Base-by-base conservation (phyloP, 2,329 filamentous ascomycete species). In the Aspergillus udagawae region DNA sequence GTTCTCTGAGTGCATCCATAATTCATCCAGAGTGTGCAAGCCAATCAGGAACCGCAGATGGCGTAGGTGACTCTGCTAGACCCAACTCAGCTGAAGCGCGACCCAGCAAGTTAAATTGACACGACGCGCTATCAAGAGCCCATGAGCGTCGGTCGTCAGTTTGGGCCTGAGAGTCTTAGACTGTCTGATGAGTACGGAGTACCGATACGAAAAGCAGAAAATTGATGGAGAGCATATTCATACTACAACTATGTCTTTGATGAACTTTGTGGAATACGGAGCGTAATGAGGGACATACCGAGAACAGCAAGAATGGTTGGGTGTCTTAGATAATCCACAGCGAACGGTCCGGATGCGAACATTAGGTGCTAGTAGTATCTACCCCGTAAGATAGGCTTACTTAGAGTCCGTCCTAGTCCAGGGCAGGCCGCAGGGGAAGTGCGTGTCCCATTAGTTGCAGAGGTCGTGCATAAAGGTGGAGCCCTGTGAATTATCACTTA, bases 21-120 rank as follows among this genome's bases (percentile, higher is more conserved):
- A 38, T 7, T 38, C 12, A 14, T 27, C 44, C 21, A 21, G 8
- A 7, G 10, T 23, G 20, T 3, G 1, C 3, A 9, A 23, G 42
- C 42, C 42, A 45, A 7, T 45, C n/a, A 45, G 42, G 3, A 10
- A 45, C n/a, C 2, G 44, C 6, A 1, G 23, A 27, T 47, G 44
- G 12, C 2, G 44, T 12, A 25, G n/a, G 44, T 47, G 21, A 23
- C 44, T 47, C 44, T 6, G 4, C 44, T 47, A 47, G 23, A 27
- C 44, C 44, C 9, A 47, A 47, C 44, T 12, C 44, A 47, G 44
- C 49, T 49, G 25, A 53, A 57, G 57, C 59, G 59, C 59, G 61
- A 61, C 56, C 56, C 59, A 52, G 53, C 56, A 57, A 38, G 55
- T 60, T 47, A 49, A 59, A 53, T 60, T 61, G 61, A 58, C 61